Evolutionary conservation across 192 early-diverging fungal species (phyloP).

Genomic region (Diversispora eburnea): DNA sequence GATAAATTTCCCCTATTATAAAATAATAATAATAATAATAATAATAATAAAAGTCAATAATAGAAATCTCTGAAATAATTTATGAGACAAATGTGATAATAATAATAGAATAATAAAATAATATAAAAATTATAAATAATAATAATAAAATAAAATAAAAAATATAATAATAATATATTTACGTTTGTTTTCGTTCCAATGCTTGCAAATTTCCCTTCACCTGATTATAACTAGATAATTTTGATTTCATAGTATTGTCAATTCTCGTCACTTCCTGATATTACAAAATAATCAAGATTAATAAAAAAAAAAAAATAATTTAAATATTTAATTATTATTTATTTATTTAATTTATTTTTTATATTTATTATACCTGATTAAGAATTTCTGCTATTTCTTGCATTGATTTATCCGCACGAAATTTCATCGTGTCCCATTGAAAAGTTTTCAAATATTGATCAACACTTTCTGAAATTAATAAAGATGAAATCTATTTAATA

Average conservation of each 20-base stretch:
- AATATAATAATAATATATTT: slow-evolving; percentile 26
- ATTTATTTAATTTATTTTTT: slow-evolving; percentile 6
- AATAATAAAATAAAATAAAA: not conserved
- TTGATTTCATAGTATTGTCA: slow-evolving; percentile 87
- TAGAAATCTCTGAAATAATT: not conserved
- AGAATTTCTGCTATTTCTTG: slow-evolving; percentile 79
- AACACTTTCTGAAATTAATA: slow-evolving; percentile 61
- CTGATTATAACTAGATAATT: slow-evolving; percentile 81
- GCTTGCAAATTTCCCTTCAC: slow-evolving; percentile 78
- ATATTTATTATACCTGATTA: slow-evolving; percentile 52
- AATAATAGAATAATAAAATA: not conserved
- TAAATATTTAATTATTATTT: not conserved
- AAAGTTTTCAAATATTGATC: slow-evolving; percentile 86
- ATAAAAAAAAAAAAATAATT: not conserved
- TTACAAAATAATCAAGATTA: not conserved
- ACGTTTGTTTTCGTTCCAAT: slow-evolving; percentile 83
- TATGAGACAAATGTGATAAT: slow-evolving; percentile 16
- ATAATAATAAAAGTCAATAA: not conserved
- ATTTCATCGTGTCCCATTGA: slow-evolving; percentile 97
- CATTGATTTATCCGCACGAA: slow-evolving; percentile 88
- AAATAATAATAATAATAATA: not conserved
- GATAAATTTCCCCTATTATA: slow-evolving; percentile 79
- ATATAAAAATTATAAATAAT: not conserved
- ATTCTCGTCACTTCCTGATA: slow-evolving; percentile 80
- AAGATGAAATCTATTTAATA: slow-evolving; percentile 21